Base-by-base conservation (phyloP, 2,329 filamentous ascomycete species). In the Seiridium cupressi region DNA sequence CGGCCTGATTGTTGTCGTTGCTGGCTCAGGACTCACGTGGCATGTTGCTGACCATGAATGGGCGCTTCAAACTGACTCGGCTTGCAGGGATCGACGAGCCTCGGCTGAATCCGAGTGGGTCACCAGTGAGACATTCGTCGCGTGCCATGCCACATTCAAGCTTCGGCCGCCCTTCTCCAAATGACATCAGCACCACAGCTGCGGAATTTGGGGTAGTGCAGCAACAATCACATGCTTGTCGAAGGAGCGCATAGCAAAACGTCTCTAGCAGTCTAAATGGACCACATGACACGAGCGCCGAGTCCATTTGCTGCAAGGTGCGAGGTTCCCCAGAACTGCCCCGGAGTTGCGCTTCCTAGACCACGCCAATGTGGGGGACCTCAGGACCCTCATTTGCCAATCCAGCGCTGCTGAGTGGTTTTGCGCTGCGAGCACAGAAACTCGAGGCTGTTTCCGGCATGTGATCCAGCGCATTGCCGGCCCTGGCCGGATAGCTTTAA, bases 171-270 rank as follows among this genome's bases (percentile, higher is more conserved):
- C 32, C 49, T 58, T 51, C 26, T 36, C 48, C 57, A 59, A 54
- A 59, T 59, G 57, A 59, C 57, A 59, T 59, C 57, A 59, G 57
- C 38, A 40, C 55, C 26, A 47, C 32, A 47, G 42, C 54, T 46
- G 54, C 31, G 38, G 54, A 55, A 55, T 31, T 55, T 32, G 51
- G 51, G 51, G 40, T 44, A 38, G 18, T 40, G n/a, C 18, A 40
- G n/a, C 13, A 10, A 9, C 44, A 51, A 58, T 58, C 55, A 58
- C 55, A 58, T 58, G 55, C 55, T 58, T 58, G 10, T n/a, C 34
- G 18, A 40, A 4, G 34, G 18, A 26, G 32, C 34, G 11, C 32
- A 51, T 51, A 11, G 32, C 18, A 51, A n/a, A 13, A 10, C 10
- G 18, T 31, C 18, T 10, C 18, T 26, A 49, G 31, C n/a, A 26